Evolutionary conservation across 2,329 filamentous ascomycete species (phyloP), one percentile per base, ranked within the genome.

Genomic region (Eutypa lata): DNA sequence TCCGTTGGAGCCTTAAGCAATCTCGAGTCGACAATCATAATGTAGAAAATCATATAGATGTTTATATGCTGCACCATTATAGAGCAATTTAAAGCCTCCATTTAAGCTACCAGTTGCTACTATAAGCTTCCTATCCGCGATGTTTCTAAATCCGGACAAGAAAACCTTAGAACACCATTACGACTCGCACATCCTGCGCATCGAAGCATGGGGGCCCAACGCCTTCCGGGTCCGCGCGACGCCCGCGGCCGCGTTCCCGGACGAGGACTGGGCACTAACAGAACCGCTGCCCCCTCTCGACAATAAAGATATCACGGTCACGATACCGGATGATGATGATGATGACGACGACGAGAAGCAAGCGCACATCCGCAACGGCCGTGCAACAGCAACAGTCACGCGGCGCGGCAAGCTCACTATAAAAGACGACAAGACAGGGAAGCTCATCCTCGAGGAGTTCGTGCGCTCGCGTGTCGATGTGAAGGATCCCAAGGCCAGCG

Each of bases 401-500:
- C 63, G 69, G 11, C 66, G 71, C 24, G 80, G 79, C 33, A 82
- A 82, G 60, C 61, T 83, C 37, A 76, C 69, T 33, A 71, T 83
- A 50, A 70, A 67, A 57, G 72, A 80, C 56, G 55, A 63, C 2
- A 68, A 63, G 2, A 70, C 65, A 1, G 73, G 73, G 35, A 71
- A 70, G 24, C 61, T 72, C 11, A 59, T 83, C 1, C 67, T 83
- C 0, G 79, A 83, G 54, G 81, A 84, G 56, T 83, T 78, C 60
- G 68, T 72, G 28, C 75, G 81, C 19, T 71, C 78, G 54, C 73
- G 80, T 7, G 61, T 64, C 28, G 79, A 86, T 54, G 69, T 76
- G 2, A 62, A 64, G 5, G 82, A 86, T 57, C 80, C 82, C 0
- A 84, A 84, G 63, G 81, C 78, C 66, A 83, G 79, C 56, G 76